Conservation (phyloP, 2,329 filamentous ascomycete genomes). For the Didymella segeticola region DNA sequence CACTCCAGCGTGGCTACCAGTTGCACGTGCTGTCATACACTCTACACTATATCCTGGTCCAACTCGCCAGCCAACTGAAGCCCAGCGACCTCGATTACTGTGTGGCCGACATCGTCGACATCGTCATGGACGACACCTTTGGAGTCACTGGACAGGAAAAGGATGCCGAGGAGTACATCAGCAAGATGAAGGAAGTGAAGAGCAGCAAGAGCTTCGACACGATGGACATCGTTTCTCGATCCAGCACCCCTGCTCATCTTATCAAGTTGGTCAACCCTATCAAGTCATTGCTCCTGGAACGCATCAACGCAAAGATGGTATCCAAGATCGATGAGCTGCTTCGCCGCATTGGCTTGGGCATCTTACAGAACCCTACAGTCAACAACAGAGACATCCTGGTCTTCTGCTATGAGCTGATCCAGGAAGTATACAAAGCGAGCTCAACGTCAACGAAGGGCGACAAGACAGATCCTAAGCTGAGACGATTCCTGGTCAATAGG, state of each 20-base stretch:
- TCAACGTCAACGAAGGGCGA: slow-evolving; percentile 50
- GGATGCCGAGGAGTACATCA: slow-evolving; percentile 93
- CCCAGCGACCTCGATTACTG: slow-evolving; percentile 92
- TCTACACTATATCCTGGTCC: slow-evolving; percentile 86
- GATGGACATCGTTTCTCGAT: slow-evolving; percentile 89
- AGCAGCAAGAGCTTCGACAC: slow-evolving; percentile 98
- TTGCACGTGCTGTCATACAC: slow-evolving; percentile 95
- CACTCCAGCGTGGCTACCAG: slow-evolving; percentile 86
- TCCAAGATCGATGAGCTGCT: slow-evolving; percentile 92
- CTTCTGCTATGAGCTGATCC: slow-evolving; percentile 94
- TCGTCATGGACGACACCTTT: slow-evolving; percentile 98
- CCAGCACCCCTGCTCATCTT: slow-evolving; percentile 76
- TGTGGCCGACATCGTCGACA: slow-evolving; percentile 74
- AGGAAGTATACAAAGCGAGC: slow-evolving; percentile 77
- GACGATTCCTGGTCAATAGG: slow-evolving; percentile 78
- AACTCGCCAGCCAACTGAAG: slow-evolving; percentile 72
- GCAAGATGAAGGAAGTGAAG: slow-evolving; percentile 96
- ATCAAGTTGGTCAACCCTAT: slow-evolving; percentile 79
- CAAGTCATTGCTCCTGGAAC: slow-evolving; percentile 79
- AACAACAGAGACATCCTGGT: slow-evolving; percentile 83
- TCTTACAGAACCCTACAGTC: slow-evolving; percentile 81
- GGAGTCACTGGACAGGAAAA: slow-evolving; percentile 93
- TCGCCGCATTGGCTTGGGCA: slow-evolving; percentile 79
- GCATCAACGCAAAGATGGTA: slow-evolving; percentile 80
- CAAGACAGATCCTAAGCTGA: slow-evolving; percentile 55